Evolutionary conservation across 2,329 filamentous ascomycete genomes (phyloP).

Genomic region (Pyrenochaeta sp.): DNA sequence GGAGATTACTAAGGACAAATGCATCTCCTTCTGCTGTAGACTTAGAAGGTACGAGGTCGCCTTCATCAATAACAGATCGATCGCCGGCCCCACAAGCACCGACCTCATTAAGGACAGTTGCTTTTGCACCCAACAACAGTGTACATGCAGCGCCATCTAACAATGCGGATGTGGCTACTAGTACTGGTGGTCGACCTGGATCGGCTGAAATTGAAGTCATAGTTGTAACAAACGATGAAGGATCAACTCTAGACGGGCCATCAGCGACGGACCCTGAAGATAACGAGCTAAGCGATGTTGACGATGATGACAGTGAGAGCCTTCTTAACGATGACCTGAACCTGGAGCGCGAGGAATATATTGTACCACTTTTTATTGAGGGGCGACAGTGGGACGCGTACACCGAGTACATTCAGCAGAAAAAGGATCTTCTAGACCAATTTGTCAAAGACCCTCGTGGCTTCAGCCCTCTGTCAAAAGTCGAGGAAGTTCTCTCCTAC

Average conservation of each 20-base stretch:
- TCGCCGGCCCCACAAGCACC: slow-evolving; percentile 30
- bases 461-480: slow-evolving; percentile 19
- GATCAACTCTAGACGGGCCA: not conserved
- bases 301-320: slow-evolving; percentile 30
- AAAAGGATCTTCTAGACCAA: slow-evolving; percentile 25
- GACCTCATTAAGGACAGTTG: slow-evolving; percentile 39
- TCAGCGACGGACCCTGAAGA: slow-evolving; percentile 13
- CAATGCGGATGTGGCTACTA: not conserved
- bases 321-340: slow-evolving; percentile 40
- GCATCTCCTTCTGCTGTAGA: slow-evolving; percentile 3
- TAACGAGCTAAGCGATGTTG: slow-evolving; percentile 28
- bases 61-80: slow-evolving; percentile 45
- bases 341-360: slow-evolving; percentile 38
- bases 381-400: slow-evolving; percentile 42
- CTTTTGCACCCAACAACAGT: slow-evolving; percentile 24
- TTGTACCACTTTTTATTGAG: slow-evolving; percentile 44
- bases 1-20: slow-evolving; percentile 6
- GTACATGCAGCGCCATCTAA: slow-evolving; percentile 5
- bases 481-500: slow-evolving; percentile 28
- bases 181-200: slow-evolving; percentile 3
- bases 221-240: slow-evolving; percentile 1
- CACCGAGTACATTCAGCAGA: slow-evolving; percentile 21
- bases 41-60: slow-evolving; percentile 41
- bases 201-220: slow-evolving; percentile 9
- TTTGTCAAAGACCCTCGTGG: slow-evolving; percentile 21